Percentiles rank a stretch among this genome's conserved stretches.
Evolutionary conservation across 2,329 filamentous ascomycete genomes (phyloP).

Genomic region (Trichoderma arundinaceum): DNA sequence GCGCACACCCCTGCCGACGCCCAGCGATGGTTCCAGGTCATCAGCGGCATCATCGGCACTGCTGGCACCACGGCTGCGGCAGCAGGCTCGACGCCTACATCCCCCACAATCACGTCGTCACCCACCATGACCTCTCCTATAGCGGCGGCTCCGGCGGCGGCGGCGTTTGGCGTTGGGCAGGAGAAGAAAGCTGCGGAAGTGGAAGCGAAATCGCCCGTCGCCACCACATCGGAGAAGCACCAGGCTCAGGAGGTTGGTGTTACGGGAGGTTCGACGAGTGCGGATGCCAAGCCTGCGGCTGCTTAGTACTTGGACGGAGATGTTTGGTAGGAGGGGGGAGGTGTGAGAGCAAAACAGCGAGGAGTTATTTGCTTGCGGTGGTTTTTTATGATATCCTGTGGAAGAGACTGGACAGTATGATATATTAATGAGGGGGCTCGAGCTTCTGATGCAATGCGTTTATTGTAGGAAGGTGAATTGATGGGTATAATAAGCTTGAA

Average conservation of each 20-base stretch:
- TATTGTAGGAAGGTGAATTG: not conserved
- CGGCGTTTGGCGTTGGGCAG: slow-evolving; percentile 23
- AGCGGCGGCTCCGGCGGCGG: slow-evolving; percentile 1
- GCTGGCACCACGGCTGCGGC: slow-evolving; percentile 48
- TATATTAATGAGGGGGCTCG: not conserved
- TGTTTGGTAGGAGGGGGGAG: not conserved
- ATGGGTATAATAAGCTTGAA: not conserved
- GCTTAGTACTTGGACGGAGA: slow-evolving; percentile 17
- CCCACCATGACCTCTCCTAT: slow-evolving; percentile 23
- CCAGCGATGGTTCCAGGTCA: slow-evolving; percentile 81
- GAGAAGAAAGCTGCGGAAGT: slow-evolving; percentile 27
- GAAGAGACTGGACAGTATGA: slow-evolving; percentile 1
- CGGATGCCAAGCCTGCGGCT: slow-evolving; percentile 1
- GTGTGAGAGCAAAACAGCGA: not conserved
- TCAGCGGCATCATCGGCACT: slow-evolving; percentile 65
- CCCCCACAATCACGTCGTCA: not conserved
- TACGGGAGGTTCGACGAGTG: slow-evolving; percentile 40
- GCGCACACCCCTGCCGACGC: slow-evolving; percentile 81
- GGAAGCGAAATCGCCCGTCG: slow-evolving; percentile 33
- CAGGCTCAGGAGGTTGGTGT: slow-evolving; percentile 55
- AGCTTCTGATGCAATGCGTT: not conserved
- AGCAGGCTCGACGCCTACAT: slow-evolving; percentile 33
- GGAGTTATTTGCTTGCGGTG: too few species aligned
- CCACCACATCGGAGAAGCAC: slow-evolving; percentile 26
- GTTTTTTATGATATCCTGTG: slow-evolving; percentile 22